Base-by-base conservation (phyloP, 192 early-diverging fungal species). In the Pecoramyces ruminantium region DNA sequence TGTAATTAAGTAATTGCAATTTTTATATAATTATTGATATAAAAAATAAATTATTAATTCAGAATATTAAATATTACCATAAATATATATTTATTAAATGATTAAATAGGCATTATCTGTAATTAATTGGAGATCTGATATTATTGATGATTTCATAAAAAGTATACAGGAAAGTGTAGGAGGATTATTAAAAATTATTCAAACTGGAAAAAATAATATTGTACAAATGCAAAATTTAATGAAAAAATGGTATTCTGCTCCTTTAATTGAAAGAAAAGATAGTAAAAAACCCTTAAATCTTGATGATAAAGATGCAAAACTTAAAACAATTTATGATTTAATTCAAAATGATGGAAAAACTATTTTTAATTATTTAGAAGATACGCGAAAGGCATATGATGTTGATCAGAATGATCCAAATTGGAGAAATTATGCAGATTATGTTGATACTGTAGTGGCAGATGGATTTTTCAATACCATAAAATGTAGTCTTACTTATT, bases 201-300 rank as follows among this genome's bases (percentile, higher is more conserved):
- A 91, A 80, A 77, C 81, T 25, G 87, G 86, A 80, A 91, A 91
- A 79, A 91, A 86, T 82, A 91, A 91, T 82, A 30, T 91, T 28
- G 83, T 85, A 78, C 90, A 91, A 81, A 90, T 91, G 30, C 86
- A 87, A 78, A 91, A 91, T 81, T 89, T 88, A 77, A 88, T 91
- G 86, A 90, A 91, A 80, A 83, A 79, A 34, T 91, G 90, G 90
- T 86, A 82, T 28, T 87, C 86, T 18, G 80, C 77, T 30, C 90
- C 90, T 25, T 80, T 91, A 25, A 85, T 91, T 67, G 88, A 91
- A 78, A 84, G 90, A 6, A 91, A 91, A 80, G 90, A 91, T 79
- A 86, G 86, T 25, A 90, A 90, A 78, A 91, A 91, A 80, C 83
- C 90, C 17, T 84, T 92, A 28, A 90, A 91, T 77, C 34, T 92